Conservation (phyloP, 768 basidiomycete species). For the Zangia roseola region DNA sequence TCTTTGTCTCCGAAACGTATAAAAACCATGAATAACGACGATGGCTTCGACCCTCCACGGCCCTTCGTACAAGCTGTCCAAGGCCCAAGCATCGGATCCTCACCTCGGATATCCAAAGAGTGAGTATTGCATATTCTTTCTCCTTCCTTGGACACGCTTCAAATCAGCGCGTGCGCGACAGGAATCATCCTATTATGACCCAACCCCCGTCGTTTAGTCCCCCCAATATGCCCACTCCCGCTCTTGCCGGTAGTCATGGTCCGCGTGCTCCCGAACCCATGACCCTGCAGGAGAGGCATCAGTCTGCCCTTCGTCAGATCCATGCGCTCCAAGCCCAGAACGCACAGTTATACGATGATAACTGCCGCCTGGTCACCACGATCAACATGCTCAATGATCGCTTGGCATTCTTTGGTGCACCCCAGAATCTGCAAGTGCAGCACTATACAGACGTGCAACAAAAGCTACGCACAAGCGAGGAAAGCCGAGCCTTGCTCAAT, state of each 20-base stretch:
- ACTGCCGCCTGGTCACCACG: conserved; percentile 29
- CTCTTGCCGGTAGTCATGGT: conserved; percentile 22
- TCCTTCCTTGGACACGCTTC: background rate
- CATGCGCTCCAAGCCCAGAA: conserved; percentile 30
- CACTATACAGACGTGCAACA: conserved; percentile 26
- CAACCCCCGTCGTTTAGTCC: conserved; percentile 1
- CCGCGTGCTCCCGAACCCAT: conserved; percentile 46
- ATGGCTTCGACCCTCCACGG: background rate
- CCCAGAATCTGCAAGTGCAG: conserved; percentile 15
- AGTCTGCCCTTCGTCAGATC: conserved; percentile 32
- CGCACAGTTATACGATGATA: conserved; percentile 39
- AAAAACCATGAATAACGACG: conserved; percentile 13
- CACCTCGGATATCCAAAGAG: background rate
- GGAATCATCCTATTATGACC: background rate
- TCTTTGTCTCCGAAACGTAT: conserved; percentile 8
- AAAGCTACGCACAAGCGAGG: conserved; percentile 23
- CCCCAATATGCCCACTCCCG: conserved; percentile 2
- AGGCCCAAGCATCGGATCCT: background rate
- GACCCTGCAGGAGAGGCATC: conserved; percentile 30
- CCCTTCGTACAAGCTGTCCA: conserved; percentile 16
- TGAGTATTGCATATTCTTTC: conserved; percentile 6
- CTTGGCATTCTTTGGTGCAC: conserved; percentile 18
- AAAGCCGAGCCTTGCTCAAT: conserved; percentile 12
- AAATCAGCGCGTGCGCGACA: conserved; percentile 3
- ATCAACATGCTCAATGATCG: conserved; percentile 34